These are phyloP conservation scores for Coemansia sp. DNA, from an alignment of 192 early-diverging fungal species.

Conservation along the genomic window DNA sequence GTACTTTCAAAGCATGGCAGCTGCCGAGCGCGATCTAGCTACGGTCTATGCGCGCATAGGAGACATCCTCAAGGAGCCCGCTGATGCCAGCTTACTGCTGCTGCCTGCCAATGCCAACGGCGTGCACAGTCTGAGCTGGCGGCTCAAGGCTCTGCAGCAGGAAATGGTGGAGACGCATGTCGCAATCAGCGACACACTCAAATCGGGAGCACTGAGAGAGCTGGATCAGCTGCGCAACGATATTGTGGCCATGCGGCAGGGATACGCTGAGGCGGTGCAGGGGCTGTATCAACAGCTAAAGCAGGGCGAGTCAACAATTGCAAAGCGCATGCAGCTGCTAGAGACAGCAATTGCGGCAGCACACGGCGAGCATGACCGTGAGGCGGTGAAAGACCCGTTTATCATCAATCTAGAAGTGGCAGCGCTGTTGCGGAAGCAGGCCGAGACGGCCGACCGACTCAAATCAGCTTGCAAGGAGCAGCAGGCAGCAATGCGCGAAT, in stretches of 20 bases:
- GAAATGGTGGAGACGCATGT: conserved; percentile 46
- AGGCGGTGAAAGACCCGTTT: conserved; percentile 44
- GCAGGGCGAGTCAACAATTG: conserved; percentile 16
- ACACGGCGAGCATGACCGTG: neutral
- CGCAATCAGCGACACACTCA: conserved; percentile 30
- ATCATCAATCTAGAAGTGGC: conserved; percentile 46
- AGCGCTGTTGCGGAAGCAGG: conserved; percentile 44
- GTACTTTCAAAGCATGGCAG: conserved; percentile 49
- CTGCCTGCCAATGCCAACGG: conserved; percentile 22
- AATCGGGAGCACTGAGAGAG: conserved; percentile 16
- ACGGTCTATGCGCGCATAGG: conserved; percentile 52
- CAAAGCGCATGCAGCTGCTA: conserved; percentile 20
- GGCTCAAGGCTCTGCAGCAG: conserved; percentile 45
- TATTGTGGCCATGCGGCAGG: conserved; percentile 6
- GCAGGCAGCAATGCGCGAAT: conserved; percentile 17
- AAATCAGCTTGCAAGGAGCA: conserved; percentile 10
- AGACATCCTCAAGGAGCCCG: conserved; percentile 40
- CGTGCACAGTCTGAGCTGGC: conserved; percentile 22
- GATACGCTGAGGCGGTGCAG: conserved; percentile 22
- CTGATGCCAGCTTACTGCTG: conserved; percentile 31
- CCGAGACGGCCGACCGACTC: conserved; percentile 22
- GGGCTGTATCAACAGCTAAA: conserved; percentile 18
- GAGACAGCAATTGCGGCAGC: conserved; percentile 18
- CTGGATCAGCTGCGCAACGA: conserved; percentile 15
- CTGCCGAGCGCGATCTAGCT: conserved; percentile 48